Percentiles rank a stretch among this genome's conserved stretches.
phyloP scores from a whole-genome alignment of 345 rosid species.

The Conringia planisiliqua region DNA sequence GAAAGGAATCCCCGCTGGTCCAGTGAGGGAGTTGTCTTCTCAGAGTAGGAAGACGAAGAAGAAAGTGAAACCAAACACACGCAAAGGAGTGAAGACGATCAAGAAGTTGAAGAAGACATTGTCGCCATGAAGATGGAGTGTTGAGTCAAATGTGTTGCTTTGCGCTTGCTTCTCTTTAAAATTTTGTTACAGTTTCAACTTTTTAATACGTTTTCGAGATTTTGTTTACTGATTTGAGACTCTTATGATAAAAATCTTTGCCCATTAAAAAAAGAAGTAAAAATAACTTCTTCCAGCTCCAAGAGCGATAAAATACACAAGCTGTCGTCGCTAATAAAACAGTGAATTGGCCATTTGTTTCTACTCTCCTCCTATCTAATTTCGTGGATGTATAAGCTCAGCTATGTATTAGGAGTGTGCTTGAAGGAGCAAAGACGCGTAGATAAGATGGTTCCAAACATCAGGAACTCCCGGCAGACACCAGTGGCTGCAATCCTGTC shows the following conservation, averaged over 20 bases:
- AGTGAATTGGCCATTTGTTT: background rate
- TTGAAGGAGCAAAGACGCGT: slow-evolving; percentile 52
- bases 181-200: slow-evolving; percentile 17
- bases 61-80: slow-evolving; percentile 46
- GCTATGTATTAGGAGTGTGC: slow-evolving; percentile 2
- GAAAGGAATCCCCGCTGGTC: slow-evolving; percentile 89
- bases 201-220: background rate
- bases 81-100: slow-evolving; percentile 48
- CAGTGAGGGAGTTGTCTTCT: slow-evolving; percentile 57
- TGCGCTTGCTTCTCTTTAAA: background rate
- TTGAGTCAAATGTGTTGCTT: slow-evolving; percentile 4
- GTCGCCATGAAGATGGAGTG: slow-evolving; percentile 24
- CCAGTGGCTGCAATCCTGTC: slow-evolving; percentile 98
- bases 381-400: background rate
- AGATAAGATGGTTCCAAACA: slow-evolving; percentile 91
- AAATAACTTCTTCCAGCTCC: background rate
- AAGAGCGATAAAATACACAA: background rate
- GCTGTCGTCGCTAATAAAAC: background rate
- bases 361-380: background rate
- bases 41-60: slow-evolving; percentile 51
- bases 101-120: slow-evolving; percentile 58
- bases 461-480: slow-evolving; percentile 95
- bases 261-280: background rate
- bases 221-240: slow-evolving; percentile 12
- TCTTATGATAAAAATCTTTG: background rate